Percentiles rank a stretch among this genome's conserved stretches.
Evolutionary conservation across 306 rosid species (phyloP).

Genomic region (Quercus alba): DNA sequence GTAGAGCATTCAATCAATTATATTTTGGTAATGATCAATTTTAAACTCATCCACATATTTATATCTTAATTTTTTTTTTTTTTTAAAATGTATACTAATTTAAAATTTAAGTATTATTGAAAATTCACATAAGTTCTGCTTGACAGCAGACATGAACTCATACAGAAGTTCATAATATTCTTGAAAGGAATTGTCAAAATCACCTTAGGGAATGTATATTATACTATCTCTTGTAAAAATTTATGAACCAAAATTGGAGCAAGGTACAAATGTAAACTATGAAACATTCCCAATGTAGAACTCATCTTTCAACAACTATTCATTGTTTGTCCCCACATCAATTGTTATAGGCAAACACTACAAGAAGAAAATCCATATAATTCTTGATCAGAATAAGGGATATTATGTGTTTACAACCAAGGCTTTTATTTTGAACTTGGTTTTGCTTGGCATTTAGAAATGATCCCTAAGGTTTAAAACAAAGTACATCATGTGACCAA

Average conservation of each 20-base stretch:
- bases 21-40: too few species aligned
- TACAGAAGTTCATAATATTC: conserved; percentile 80
- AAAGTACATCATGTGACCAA: too few species aligned
- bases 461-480: too few species aligned
- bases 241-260: conserved; percentile 11
- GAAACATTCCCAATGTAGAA: conserved; percentile 89
- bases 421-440: too few species aligned
- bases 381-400: too few species aligned
- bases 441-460: too few species aligned
- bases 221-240: background rate
- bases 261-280: conserved; percentile 3
- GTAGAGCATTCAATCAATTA: too few species aligned
- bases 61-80: too few species aligned
- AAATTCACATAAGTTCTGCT: conserved; percentile 86
- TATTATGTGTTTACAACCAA: too few species aligned
- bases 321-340: conserved; percentile 95
- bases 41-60: too few species aligned
- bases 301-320: conserved; percentile 76
- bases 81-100: too few species aligned
- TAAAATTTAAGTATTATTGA: too few species aligned
- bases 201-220: conserved; percentile 20
- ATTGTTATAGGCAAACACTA: conserved; percentile 95
- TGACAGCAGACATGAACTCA: conserved; percentile 87
- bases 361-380: conserved; percentile 21
- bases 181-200: conserved; percentile 37